Conservation (phyloP, 75 land plant genomes). For the Pinus taeda region DNA sequence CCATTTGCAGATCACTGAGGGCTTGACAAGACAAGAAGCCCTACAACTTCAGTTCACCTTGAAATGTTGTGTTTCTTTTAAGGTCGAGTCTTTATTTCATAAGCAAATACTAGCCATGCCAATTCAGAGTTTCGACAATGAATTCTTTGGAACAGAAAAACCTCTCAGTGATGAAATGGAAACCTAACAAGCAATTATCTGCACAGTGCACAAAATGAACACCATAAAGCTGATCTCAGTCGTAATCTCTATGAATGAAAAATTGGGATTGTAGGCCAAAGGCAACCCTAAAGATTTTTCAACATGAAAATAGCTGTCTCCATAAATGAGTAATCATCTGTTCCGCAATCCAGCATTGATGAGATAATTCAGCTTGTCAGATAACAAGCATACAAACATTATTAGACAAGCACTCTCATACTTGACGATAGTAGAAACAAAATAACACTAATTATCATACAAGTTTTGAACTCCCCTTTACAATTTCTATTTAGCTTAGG, state of each 20-base stretch:
- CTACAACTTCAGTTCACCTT: too few relatives aligned
- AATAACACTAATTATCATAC: background rate
- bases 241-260: background rate
- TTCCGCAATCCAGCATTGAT: background rate
- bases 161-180: background rate
- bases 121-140: too few relatives aligned
- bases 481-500: background rate
- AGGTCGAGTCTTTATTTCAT: too few relatives aligned
- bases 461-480: background rate
- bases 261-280: background rate
- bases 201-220: background rate
- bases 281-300: background rate
- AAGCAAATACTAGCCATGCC: too few relatives aligned
- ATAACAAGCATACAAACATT: constrained; percentile 4
- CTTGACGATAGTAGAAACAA: background rate
- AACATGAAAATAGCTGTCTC: background rate
- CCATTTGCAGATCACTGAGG: too few relatives aligned
- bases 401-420: background rate
- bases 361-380: background rate
- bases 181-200: background rate
- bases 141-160: too few relatives aligned
- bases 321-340: background rate
- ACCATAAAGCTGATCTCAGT: background rate
- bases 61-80: too few relatives aligned
- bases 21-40: too few relatives aligned